Evolutionary conservation across 208 protist genomes (phyloP), one percentile per base, ranked within the genome.

Genomic region (Trichomonas gallinae): DNA sequence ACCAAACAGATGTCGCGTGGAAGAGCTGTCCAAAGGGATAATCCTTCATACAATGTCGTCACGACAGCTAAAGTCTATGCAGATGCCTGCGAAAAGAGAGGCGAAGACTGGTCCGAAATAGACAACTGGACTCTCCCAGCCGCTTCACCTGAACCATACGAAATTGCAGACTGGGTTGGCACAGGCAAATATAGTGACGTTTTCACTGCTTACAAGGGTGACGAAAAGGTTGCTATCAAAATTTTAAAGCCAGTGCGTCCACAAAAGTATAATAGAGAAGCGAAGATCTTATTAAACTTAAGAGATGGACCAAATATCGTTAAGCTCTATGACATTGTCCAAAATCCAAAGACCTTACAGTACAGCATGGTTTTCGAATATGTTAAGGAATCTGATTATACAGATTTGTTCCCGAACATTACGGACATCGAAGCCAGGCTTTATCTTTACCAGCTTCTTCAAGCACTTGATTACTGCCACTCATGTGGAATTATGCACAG

Each of bases 151-250:
- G 46, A 82, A 4, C 31, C 11, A 17, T 46, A 51, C 72, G 93
- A 96, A 63, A 81, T 96, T 34, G 34, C 38, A 9, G 51, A 81
- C 9, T 82, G 51, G 51, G 63, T 96, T 46, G 93, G 49, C 0
- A 63, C 49, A 17, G 93, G 93, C 1, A 96, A 96, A 81, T 96
- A 96, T 23, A 96, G 93, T 82, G 93, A 96, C 21, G 93, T 96
- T 15, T 96, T 96, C 31, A 81, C 42, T 0, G 93, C 46, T 0
- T 96, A 81, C 9, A 96, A 44, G 34, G 40, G 49, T 15, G 34
- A 82, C 13, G 40, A 40, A 63, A 63, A 44, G 38, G 46, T 63
- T 44, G 46, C 38, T 6, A 38, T 96, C 6, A 96, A 96, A 82
- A 40, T 96, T 31, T 45, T 96, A 49, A 63, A 81, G 31, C 93